Evolutionary conservation across 1,284 basidiomycete species (phyloP).

Genomic region (Boletellus sp.): DNA sequence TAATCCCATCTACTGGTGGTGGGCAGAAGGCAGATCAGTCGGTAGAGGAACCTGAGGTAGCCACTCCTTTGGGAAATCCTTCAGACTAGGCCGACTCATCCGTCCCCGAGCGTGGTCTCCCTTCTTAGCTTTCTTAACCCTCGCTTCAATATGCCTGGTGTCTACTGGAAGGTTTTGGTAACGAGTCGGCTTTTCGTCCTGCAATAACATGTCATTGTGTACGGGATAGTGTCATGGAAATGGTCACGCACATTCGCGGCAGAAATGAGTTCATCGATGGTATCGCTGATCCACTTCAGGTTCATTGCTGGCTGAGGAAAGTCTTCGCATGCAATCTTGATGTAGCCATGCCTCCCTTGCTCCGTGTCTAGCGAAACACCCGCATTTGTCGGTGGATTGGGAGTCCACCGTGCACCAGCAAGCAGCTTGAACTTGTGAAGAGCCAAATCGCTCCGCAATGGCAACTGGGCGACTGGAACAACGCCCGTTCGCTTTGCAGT

Average conservation of each 20-base stretch:
- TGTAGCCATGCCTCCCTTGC: conserved; percentile 65
- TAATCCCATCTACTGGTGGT: conserved; percentile 7
- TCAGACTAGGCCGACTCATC: conserved; percentile 59
- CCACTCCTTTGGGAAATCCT: conserved; percentile 83
- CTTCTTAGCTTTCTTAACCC: conserved; percentile 64
- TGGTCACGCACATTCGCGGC: conserved; percentile 70
- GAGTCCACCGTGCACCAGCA: conserved; percentile 80
- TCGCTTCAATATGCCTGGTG: conserved; percentile 70
- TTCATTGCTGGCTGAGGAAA: conserved; percentile 79
- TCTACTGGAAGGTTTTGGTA: conserved; percentile 71
- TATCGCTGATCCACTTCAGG: conserved; percentile 82
- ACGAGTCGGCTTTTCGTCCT: conserved; percentile 31
- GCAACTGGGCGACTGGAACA: conserved; percentile 68
- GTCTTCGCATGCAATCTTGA: conserved; percentile 85
- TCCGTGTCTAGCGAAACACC: conserved; percentile 45
- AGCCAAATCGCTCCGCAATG: conserved; percentile 58
- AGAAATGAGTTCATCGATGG: conserved; percentile 64
- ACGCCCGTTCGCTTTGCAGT: conserved; percentile 68
- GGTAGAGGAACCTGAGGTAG: conserved; percentile 40
- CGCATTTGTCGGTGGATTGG: conserved; percentile 63
- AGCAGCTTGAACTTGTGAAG: conserved; percentile 78
- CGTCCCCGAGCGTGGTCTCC: conserved; percentile 63
- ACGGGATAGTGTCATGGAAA: background rate
- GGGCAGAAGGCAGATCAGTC: conserved; percentile 2
- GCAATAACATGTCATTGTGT: conserved; percentile 8